Evolutionary conservation across 768 basidiomycete species (phyloP).

Genomic region (Cystobasidium onofrii): DNA sequence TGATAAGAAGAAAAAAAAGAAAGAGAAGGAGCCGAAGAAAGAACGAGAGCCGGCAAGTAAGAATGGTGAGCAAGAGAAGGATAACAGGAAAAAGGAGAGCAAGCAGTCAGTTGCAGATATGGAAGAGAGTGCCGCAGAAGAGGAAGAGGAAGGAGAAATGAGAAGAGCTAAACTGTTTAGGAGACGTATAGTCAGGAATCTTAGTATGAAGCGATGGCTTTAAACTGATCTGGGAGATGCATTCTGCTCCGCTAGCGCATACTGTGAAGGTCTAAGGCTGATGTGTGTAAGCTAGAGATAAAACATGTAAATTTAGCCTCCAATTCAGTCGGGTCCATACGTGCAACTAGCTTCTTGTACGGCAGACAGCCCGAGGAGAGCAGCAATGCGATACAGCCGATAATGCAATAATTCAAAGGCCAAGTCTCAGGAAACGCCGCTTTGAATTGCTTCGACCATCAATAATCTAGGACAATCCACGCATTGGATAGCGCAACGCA

Average conservation of each 20-base stretch:
- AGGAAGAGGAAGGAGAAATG: neutral
- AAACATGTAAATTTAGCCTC: no score
- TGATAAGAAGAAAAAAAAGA: neutral
- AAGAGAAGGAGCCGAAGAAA: neutral
- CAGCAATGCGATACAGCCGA: no score
- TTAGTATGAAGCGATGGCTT: neutral
- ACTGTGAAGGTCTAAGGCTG: no score
- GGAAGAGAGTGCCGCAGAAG: neutral
- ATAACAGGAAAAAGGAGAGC: slow-evolving; percentile 14
- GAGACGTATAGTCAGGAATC: neutral
- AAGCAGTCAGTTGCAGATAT: neutral
- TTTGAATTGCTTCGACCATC: neutral
- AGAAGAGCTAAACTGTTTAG: neutral
- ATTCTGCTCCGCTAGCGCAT: neutral
- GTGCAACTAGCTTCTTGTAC: no score
- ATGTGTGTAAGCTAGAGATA: no score
- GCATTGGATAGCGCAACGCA: neutral
- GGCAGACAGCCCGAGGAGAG: no score
- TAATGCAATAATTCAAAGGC: neutral
- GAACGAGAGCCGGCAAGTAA: neutral
- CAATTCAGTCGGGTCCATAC: no score
- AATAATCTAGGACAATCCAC: neutral
- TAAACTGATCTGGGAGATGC: neutral
- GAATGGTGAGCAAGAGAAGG: neutral
- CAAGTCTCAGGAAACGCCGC: neutral